phyloP scores from a whole-genome alignment of 805 yeast genomes.

The Metschnikowia vanudenii region DNA sequence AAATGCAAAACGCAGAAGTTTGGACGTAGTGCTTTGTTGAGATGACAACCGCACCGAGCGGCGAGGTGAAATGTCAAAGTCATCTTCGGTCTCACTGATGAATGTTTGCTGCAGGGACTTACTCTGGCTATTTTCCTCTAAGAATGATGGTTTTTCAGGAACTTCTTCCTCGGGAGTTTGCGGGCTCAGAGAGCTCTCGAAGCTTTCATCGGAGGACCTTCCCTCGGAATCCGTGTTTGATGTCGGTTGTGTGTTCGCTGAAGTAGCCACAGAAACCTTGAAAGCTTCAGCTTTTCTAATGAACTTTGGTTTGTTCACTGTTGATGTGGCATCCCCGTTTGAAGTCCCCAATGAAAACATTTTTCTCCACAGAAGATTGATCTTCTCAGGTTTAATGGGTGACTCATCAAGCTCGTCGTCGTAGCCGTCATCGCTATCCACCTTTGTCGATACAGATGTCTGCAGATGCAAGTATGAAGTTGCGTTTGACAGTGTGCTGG shows the following conservation, averaged over 20 bases:
- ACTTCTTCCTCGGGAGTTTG: slow-evolving; percentile 7
- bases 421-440: slow-evolving; percentile 23
- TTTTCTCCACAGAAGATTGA: slow-evolving; percentile 15
- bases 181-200: slow-evolving; percentile 11
- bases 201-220: slow-evolving; percentile 1
- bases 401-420: slow-evolving; percentile 44
- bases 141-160: neutral
- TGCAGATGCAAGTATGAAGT: slow-evolving; percentile 5
- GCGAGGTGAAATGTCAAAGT: slow-evolving; percentile 1
- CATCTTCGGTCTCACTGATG: slow-evolving; percentile 18
- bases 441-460: slow-evolving; percentile 11
- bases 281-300: slow-evolving; percentile 1
- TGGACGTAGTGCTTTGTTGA: slow-evolving; percentile 3
- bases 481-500: slow-evolving; percentile 12
- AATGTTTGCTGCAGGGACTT: slow-evolving; percentile 18
- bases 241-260: neutral
- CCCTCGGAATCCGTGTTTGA: neutral
- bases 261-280: slow-evolving; percentile 1
- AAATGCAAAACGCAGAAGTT: slow-evolving; percentile 20
- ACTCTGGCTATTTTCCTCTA: neutral
- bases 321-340: neutral
- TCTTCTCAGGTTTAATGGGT: slow-evolving; percentile 27
- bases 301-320: neutral
- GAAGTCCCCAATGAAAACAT: slow-evolving; percentile 13
- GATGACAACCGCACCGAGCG: neutral